phyloP scores from a whole-genome alignment of 2,329 filamentous ascomycete species.

The Epichloe amarillans region DNA sequence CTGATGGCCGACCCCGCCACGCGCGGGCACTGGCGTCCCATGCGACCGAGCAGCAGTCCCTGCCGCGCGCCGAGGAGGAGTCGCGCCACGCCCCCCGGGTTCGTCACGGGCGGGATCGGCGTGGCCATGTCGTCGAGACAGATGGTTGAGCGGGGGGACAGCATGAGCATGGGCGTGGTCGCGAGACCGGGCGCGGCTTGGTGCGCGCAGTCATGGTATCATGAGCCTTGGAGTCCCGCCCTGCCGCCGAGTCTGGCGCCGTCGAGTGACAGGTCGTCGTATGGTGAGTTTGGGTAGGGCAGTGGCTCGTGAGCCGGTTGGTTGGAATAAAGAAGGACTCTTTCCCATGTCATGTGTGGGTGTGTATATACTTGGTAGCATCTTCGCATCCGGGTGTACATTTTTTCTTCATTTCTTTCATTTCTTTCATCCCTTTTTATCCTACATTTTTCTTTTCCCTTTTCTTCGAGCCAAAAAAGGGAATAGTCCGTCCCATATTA shows the following conservation, averaged over 20 bases:
- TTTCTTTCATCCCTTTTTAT: too few relatives aligned
- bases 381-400: too few relatives aligned
- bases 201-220: neutral
- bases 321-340: too few relatives aligned
- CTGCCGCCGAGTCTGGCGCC: neutral
- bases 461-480: too few relatives aligned
- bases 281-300: neutral
- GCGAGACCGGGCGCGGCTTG: neutral
- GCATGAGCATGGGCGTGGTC: neutral
- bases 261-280: neutral
- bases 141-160: neutral
- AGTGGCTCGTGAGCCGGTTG: too few relatives aligned
- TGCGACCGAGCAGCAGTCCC: neutral
- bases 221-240: neutral
- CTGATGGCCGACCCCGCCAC: neutral
- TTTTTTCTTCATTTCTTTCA: too few relatives aligned
- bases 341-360: too few relatives aligned
- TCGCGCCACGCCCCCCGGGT: neutral
- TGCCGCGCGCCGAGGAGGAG: neutral
- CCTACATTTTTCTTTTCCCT: rapidly evolving
- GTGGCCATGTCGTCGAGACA: neutral
- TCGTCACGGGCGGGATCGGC: neutral
- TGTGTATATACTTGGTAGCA: too few relatives aligned
- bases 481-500: too few relatives aligned
- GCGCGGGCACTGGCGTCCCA: neutral